These are phyloP conservation scores for Chaetomiaceae sp. DNA, from an alignment of 2,329 filamentous ascomycete genomes.

Conservation along the genomic window DNA sequence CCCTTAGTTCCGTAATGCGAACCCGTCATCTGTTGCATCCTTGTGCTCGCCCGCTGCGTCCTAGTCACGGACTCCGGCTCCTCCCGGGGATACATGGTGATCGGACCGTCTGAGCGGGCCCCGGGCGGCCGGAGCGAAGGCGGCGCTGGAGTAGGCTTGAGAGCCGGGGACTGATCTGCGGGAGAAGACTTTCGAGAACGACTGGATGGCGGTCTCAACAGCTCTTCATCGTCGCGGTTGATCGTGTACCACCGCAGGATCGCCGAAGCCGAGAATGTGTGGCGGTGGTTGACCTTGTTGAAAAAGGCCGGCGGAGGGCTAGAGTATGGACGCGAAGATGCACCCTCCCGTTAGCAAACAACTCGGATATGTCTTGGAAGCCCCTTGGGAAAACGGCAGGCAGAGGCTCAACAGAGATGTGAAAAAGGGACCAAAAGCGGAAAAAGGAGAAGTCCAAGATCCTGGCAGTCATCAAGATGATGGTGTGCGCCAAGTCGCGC, in stretches of 20 bases:
- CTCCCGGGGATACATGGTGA: conserved; percentile 19
- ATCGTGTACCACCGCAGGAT: conserved; percentile 16
- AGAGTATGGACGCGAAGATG: neutral
- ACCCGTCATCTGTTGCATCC: conserved; percentile 17
- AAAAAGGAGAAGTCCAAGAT: conserved; percentile 6
- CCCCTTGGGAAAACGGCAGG: neutral
- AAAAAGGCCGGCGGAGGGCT: conserved; percentile 26
- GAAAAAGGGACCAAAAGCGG: neutral
- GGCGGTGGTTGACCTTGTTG: conserved; percentile 23
- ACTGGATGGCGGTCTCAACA: conserved; percentile 17
- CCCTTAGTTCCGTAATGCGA: conserved; percentile 4
- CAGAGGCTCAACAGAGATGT: neutral
- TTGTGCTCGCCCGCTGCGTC: conserved; percentile 25
- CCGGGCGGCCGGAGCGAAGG: conserved; percentile 14
- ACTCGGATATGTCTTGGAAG: neutral
- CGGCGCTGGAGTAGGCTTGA: conserved; percentile 17
- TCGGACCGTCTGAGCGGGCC: conserved; percentile 8
- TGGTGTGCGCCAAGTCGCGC: conserved; percentile 15
- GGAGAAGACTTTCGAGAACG: conserved; percentile 13
- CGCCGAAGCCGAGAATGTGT: conserved; percentile 21
- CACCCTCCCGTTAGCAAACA: neutral
- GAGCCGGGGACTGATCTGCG: conserved; percentile 1
- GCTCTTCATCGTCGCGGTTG: conserved; percentile 15
- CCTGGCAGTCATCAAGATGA: neutral
- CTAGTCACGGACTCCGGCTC: conserved; percentile 27